A percentile compares a stretch with the other conserved stretches of the same genome.
Evolutionary conservation across 345 rosid genomes (phyloP).

Genomic region (Eucalyptus tenuipes): DNA sequence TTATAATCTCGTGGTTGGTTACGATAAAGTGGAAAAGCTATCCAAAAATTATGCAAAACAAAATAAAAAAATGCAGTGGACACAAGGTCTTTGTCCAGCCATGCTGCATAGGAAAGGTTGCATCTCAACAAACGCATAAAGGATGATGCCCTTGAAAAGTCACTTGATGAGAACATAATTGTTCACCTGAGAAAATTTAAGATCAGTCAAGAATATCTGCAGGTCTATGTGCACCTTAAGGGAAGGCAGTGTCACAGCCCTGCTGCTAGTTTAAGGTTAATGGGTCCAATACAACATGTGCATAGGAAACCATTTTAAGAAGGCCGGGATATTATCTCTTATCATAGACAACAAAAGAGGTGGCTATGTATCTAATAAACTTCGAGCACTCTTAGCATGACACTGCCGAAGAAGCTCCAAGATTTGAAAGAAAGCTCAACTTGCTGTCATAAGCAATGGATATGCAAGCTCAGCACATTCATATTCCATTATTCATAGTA

Average conservation of each 20-base stretch:
- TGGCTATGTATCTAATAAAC: neutral
- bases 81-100: neutral
- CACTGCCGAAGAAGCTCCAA: neutral
- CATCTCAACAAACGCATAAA: neutral
- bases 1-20: neutral
- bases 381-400: neutral
- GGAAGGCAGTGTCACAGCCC: neutral
- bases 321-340: neutral
- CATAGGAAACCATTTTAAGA: neutral
- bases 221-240: neutral
- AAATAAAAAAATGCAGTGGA: neutral
- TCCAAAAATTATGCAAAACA: neutral
- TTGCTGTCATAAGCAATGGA: neutral
- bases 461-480: neutral
- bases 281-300: neutral
- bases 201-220: neutral
- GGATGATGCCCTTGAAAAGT: neutral
- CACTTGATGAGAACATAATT: neutral
- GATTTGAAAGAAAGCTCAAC: neutral
- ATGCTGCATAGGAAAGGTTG: neutral
- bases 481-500: neutral
- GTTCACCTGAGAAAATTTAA: neutral
- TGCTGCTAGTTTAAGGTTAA: neutral
- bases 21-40: neutral
- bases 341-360: neutral